phyloP scores from a whole-genome alignment of 768 basidiomycete genomes.

The Termitomyces sp. region DNA sequence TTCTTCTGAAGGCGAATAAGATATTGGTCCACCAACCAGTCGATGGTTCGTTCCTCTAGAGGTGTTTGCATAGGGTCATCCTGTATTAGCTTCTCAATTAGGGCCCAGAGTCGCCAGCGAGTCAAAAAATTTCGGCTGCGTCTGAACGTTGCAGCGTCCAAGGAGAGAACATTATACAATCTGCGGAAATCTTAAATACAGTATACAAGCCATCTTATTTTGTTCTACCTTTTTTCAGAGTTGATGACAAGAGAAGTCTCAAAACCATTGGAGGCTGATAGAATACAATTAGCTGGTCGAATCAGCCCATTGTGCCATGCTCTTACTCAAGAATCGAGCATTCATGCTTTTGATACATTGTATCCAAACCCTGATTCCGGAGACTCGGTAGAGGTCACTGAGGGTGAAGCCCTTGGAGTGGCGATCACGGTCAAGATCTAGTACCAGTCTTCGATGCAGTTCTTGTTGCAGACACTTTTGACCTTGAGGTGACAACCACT shows the following conservation, averaged over 20 bases:
- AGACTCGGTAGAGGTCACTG: conserved; percentile 18
- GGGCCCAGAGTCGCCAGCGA: conserved; percentile 45
- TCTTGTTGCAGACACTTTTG: conserved; percentile 39
- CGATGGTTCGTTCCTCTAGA: conserved; percentile 39
- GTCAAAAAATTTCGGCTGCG: conserved; percentile 49
- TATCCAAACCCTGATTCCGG: conserved; percentile 39
- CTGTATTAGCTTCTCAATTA: conserved; percentile 45
- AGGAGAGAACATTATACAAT: conserved; percentile 41
- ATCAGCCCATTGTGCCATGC: neutral
- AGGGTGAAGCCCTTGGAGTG: conserved; percentile 31
- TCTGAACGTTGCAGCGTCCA: conserved; percentile 43
- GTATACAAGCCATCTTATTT: neutral
- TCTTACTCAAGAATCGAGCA: conserved; percentile 42
- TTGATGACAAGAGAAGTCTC: conserved; percentile 21
- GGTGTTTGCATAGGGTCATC: conserved; percentile 32
- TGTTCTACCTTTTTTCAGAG: conserved; percentile 17
- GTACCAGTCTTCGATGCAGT: conserved; percentile 38
- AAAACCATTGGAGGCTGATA: conserved; percentile 14
- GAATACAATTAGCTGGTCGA: neutral
- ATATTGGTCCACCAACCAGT: conserved; percentile 51
- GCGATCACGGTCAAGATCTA: conserved; percentile 15
- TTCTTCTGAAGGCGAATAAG: conserved; percentile 24
- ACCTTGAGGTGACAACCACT: conserved; percentile 53
- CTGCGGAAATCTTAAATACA: conserved; percentile 22
- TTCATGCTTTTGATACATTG: conserved; percentile 38